These are phyloP conservation scores for Volvox reticuliferus DNA, from an alignment of 139 green algal genomes.

Conservation along the genomic window DNA sequence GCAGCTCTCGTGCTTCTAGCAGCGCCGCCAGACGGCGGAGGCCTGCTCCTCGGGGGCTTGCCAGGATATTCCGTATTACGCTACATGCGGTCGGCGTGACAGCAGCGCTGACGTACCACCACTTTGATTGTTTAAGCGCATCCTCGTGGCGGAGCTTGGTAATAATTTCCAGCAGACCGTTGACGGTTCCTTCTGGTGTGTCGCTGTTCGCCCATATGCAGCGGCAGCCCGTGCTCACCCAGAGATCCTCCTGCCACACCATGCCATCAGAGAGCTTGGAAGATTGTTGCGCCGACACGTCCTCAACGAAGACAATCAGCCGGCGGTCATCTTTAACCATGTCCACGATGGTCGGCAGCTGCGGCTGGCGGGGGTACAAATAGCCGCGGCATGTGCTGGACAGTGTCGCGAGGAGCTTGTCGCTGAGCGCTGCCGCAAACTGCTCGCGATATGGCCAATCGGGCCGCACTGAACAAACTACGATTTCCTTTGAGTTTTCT, in stretches of 20 bases:
- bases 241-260: neutral
- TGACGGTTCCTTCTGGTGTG: conserved; percentile 2
- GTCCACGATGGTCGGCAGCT: neutral
- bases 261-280: neutral
- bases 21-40: conserved; percentile 8
- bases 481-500: neutral
- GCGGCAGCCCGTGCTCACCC: neutral
- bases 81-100: neutral
- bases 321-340: neutral
- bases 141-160: neutral
- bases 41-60: neutral
- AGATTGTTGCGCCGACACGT: neutral
- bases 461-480: neutral
- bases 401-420: neutral
- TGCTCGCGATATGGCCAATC: conserved; percentile 17
- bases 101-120: conserved; percentile 1
- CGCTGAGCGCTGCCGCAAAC: neutral
- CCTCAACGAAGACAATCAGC: neutral
- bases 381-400: neutral
- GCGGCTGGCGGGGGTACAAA: neutral
- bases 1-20: neutral
- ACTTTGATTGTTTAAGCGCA: neutral
- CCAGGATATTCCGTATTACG: neutral
- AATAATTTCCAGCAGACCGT: conserved; percentile 10
- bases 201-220: conserved; percentile 1